Evolutionary conservation across 257 asterid genomes (phyloP).

Genomic region (Fraxinus anomala): DNA sequence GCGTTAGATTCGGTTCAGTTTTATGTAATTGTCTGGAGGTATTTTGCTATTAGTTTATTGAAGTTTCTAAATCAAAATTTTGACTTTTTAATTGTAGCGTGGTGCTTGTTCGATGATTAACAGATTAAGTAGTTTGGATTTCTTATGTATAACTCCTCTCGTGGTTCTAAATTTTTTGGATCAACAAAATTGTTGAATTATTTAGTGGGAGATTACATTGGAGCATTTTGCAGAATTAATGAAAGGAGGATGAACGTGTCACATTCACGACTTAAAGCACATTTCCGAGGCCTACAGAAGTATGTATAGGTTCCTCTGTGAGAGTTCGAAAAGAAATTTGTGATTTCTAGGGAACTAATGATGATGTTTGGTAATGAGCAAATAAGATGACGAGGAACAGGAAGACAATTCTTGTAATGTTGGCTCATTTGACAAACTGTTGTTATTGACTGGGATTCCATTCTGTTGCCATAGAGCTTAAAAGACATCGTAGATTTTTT

Average conservation of each 20-base stretch:
- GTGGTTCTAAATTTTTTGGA: not conserved
- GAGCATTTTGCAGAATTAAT: not conserved
- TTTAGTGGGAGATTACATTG: not conserved
- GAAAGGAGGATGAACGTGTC: not conserved
- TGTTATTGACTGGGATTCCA: not conserved
- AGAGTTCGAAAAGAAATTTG: not conserved
- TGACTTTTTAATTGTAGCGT: not conserved
- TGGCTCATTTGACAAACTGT: not conserved
- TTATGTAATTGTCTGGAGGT: not conserved
- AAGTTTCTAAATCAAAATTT: constrained; percentile 1
- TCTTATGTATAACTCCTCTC: not conserved
- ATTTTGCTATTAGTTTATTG: not conserved
- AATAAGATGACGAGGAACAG: not conserved
- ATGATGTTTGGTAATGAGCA: not conserved
- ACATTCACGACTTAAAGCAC: not conserved
- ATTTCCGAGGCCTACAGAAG: not conserved
- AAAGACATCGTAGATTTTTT: not conserved
- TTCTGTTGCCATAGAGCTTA: not conserved
- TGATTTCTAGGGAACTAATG: not conserved
- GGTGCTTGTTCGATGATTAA: not conserved
- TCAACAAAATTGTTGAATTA: not conserved
- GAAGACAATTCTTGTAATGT: not conserved
- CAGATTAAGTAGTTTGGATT: not conserved
- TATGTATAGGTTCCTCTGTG: not conserved
- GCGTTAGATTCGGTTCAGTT: not conserved